Evolutionary conservation across 208 protist genomes (phyloP), one percentile per base, ranked within the genome.

Genomic region (Wallacemonas sp.): DNA sequence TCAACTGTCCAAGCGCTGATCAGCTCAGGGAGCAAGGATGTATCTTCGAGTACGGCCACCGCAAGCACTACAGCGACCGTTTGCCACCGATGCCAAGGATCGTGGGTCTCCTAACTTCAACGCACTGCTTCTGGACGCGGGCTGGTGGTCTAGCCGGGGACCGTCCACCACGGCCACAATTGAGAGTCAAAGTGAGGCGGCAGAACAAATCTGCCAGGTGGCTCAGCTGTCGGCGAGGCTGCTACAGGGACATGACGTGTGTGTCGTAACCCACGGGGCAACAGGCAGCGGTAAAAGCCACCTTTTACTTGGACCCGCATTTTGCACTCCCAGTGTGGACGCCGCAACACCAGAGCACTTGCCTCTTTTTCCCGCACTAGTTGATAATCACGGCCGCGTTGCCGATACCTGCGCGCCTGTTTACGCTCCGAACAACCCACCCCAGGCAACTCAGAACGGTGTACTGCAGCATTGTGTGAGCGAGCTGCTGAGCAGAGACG

Each of bases 11-110:
- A n/a, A n/a, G n/a, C n/a, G n/a, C n/a, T n/a, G n/a, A n/a, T n/a
- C n/a, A n/a, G n/a, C n/a, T n/a, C n/a, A n/a, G n/a, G n/a, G n/a
- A n/a, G n/a, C n/a, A n/a, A n/a, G 36, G 6, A 58, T 58, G 51
- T 58, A 58, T 31, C 51, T 58, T 19, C 51, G 51, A 2, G 51
- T 58, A 31, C 51, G 51, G 30, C 51, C 22, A 12, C 51, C 51
- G 3, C 51, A 21, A 11, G 14, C 19, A 17, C 28, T 31, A n/a
- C 15, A 26, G 8, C 26, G 51, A 15, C 30, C 30, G 5, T 27
- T 0, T 11, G 28, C 15, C 11, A 39, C 8, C 8, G 28, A 21
- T 14, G 30, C 2, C 2, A 24, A 26, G 14, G n/a, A 8, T n/a
- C 28, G 51, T 5, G 28, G 41, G 15, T 17, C 30, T 2, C 30